phyloP scores from a whole-genome alignment of 352 stramenopile species.

The Halophytophthora polymorphica region DNA sequence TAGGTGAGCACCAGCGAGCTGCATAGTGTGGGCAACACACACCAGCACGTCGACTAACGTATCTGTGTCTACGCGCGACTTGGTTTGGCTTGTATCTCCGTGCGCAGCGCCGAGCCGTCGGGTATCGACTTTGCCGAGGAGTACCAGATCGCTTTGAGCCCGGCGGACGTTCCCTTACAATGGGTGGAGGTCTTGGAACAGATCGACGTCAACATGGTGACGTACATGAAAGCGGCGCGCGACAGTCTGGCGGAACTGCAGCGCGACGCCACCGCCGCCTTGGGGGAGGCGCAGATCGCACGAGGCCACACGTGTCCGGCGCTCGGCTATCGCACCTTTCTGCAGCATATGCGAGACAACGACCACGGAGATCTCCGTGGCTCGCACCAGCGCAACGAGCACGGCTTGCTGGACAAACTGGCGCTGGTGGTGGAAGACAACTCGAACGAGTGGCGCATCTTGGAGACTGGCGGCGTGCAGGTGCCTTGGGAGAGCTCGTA shows the following conservation, averaged over 20 bases:
- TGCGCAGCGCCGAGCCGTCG: constrained; percentile 34
- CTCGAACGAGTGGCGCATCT: constrained; percentile 32
- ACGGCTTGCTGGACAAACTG: constrained; percentile 37
- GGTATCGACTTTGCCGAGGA: constrained; percentile 60
- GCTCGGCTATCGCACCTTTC: constrained; percentile 46
- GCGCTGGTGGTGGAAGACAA: constrained; percentile 45
- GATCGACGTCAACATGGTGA: constrained; percentile 44
- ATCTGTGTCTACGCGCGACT: no score
- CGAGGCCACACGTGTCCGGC: constrained; percentile 50
- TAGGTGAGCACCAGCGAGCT: constrained; percentile 19
- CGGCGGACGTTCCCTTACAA: constrained; percentile 58
- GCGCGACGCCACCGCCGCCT: constrained; percentile 25
- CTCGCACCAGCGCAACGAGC: background rate
- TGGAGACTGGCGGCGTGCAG: constrained; percentile 40
- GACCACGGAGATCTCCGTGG: constrained; percentile 5
- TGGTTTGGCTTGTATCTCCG: constrained; percentile 1
- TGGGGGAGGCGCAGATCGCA: constrained; percentile 30
- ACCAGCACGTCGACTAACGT: no score
- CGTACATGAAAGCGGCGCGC: constrained; percentile 41
- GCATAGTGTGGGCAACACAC: background rate
- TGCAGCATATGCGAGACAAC: constrained; percentile 32
- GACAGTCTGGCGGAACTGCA: constrained; percentile 33
- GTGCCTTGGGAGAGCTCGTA: constrained; percentile 29
- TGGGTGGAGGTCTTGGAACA: constrained; percentile 62
- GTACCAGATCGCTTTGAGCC: constrained; percentile 52